Evolutionary conservation across 2,329 filamentous ascomycete species (phyloP).

Genomic region (Pezicula carpinea): DNA sequence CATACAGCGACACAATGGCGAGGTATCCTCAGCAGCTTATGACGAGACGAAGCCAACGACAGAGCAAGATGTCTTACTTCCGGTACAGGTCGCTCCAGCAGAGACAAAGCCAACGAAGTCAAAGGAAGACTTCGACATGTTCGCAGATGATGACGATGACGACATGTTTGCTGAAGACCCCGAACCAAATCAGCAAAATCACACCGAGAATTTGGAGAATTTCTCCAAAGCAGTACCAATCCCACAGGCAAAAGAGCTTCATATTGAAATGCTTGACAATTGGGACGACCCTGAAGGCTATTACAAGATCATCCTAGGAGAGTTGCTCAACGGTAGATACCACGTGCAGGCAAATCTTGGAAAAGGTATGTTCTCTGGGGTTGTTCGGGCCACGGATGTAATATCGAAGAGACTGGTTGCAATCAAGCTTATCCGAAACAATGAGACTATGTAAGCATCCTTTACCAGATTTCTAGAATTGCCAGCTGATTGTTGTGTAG

Average conservation of each 20-base stretch:
- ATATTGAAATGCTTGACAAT: conserved; percentile 80
- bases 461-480: not conserved
- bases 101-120: conserved; percentile 36
- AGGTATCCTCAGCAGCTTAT: conserved; percentile 49
- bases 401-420: conserved; percentile 75
- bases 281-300: conserved; percentile 94
- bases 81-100: conserved; percentile 27
- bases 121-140: conserved; percentile 78
- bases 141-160: conserved; percentile 74
- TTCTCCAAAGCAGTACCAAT: conserved; percentile 39
- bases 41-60: conserved; percentile 51
- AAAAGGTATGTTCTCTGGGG: conserved; percentile 93
- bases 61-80: conserved; percentile 45
- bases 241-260: conserved; percentile 49
- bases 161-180: conserved; percentile 58
- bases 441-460: conserved; percentile 68
- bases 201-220: conserved; percentile 37
- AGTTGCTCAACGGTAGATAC: conserved; percentile 84
- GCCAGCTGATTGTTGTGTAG: conserved; percentile 29
- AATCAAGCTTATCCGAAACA: conserved; percentile 97
- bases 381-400: conserved; percentile 81
- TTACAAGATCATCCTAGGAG: conserved; percentile 90
- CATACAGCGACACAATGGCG: conserved; percentile 57
- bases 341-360: conserved; percentile 84
- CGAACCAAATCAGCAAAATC: conserved; percentile 30